Evolutionary conservation across 148 eudicot species (phyloP).

Genomic region (Spergularia bocconei): DNA sequence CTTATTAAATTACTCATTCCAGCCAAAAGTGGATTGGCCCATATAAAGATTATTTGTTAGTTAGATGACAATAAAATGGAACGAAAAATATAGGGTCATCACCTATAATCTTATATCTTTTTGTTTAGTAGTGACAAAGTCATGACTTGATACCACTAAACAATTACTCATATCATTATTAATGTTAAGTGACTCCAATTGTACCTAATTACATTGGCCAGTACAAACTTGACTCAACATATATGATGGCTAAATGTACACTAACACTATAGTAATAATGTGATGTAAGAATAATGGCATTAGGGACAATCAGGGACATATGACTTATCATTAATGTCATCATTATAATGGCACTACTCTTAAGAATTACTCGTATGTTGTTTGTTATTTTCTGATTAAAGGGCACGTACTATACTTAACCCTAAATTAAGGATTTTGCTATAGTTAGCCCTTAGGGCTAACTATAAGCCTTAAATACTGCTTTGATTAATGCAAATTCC

Average conservation of each 20-base stretch:
- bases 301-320: constrained; percentile 12
- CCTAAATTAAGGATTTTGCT: too few species aligned
- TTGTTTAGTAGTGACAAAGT: constrained; percentile 20
- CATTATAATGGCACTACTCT: constrained; percentile 13
- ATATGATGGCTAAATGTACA: not conserved
- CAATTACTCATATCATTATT: not conserved
- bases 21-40: too few species aligned
- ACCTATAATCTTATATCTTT: not conserved
- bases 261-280: not conserved
- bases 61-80: too few species aligned
- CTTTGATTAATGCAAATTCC: too few species aligned
- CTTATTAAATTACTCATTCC: too few species aligned
- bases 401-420: not conserved
- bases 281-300: too few species aligned
- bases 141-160: constrained; percentile 19
- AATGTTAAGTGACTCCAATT: not conserved
- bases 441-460: too few species aligned
- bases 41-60: too few species aligned
- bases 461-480: too few species aligned
- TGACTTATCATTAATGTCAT: constrained; percentile 13
- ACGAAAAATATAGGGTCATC: too few species aligned
- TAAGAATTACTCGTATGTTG: constrained; percentile 1
- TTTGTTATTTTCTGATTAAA: not conserved
- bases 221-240: not conserved
- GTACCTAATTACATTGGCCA: constrained; percentile 11